Conservation (phyloP, 257 asterid species). For the Solanum dulcamara region DNA sequence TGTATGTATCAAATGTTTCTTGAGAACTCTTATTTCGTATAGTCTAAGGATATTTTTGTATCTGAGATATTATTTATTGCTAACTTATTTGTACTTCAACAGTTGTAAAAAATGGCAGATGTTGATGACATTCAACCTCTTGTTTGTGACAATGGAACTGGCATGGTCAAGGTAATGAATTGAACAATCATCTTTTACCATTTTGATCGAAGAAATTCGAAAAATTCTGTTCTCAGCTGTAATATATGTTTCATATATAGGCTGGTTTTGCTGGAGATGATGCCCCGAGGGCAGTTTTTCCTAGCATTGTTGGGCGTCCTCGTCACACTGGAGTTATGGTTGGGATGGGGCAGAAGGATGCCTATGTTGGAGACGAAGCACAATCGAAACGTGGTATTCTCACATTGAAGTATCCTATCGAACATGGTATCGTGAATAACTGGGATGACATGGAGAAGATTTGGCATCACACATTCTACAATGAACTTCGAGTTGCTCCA, state of each 20-base stretch:
- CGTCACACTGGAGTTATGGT: constrained; percentile 4
- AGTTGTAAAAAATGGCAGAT: neutral
- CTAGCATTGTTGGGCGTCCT: neutral
- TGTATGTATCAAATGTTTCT: neutral
- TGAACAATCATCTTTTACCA: neutral
- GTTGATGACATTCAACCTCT: constrained; percentile 4
- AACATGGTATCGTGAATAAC: neutral
- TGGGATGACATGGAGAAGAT: constrained; percentile 7
- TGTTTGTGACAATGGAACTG: constrained; percentile 1
- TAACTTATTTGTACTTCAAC: neutral
- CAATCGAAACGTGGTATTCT: constrained; percentile 1
- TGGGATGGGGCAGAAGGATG: constrained; percentile 1
- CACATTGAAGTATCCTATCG: neutral
- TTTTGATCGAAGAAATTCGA: neutral
- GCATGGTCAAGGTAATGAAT: constrained; percentile 2
- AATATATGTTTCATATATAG: neutral
- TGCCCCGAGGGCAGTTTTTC: neutral
- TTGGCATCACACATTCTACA: constrained; percentile 1
- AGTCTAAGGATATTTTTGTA: neutral
- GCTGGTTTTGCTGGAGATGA: constrained; percentile 5
- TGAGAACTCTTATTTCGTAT: neutral
- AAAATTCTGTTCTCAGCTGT: neutral
- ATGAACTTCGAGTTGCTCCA: constrained; percentile 4
- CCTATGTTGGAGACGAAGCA: neutral
- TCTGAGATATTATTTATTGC: neutral